Conservation (phyloP, 1,139 yeast genomes). For the Geotrichum bryndzae region DNA sequence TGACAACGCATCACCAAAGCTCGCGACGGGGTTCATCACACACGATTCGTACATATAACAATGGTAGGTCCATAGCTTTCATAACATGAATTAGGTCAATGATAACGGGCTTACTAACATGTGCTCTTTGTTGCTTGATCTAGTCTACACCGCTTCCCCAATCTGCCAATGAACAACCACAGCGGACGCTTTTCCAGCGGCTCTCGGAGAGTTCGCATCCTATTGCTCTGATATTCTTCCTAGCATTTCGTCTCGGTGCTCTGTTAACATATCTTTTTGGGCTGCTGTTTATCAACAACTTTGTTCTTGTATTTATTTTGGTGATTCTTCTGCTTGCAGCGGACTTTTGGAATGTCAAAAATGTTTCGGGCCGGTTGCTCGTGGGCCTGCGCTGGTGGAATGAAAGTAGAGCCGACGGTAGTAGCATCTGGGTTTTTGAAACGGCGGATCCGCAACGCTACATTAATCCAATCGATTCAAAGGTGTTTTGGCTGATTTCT, state of each 20-base stretch:
- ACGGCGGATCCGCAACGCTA: constrained; percentile 75
- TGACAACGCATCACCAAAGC: background rate
- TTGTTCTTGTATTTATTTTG: constrained; percentile 70
- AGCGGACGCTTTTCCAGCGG: constrained; percentile 35
- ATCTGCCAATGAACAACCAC: constrained; percentile 2
- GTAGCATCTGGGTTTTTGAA: constrained; percentile 84
- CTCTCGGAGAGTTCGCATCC: constrained; percentile 74
- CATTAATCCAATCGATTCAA: constrained; percentile 87
- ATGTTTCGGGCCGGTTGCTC: constrained; percentile 78
- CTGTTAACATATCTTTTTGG: constrained; percentile 66
- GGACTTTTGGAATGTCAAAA: constrained; percentile 92
- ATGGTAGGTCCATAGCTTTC: background rate
- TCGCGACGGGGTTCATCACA: background rate
- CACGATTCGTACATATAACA: background rate
- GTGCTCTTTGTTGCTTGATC: background rate
- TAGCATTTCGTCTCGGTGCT: constrained; percentile 55
- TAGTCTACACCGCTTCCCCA: constrained; percentile 13
- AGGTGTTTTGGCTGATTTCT: constrained; percentile 75
- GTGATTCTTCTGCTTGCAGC: constrained; percentile 72
- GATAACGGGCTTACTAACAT: background rate
- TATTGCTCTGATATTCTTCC: constrained; percentile 58
- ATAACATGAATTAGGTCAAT: background rate
- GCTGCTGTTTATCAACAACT: constrained; percentile 54
- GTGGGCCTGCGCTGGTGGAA: constrained; percentile 98
- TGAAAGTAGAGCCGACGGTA: constrained; percentile 46